Evolutionary conservation across 345 rosid species (phyloP).

Genomic region (Aquilaria sinensis): DNA sequence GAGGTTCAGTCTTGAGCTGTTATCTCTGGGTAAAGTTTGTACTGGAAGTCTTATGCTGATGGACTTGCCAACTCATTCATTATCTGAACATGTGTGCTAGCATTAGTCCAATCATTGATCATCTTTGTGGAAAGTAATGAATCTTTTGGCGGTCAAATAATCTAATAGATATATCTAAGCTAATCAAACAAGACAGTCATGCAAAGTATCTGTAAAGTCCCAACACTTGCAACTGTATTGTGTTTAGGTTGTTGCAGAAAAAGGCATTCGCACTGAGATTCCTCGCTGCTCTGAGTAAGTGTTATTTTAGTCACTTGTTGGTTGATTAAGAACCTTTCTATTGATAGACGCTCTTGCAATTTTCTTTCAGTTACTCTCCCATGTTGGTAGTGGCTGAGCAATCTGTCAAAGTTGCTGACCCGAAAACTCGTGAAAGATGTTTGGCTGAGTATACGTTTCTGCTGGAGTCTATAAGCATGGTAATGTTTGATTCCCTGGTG

Average conservation of each 20-base stretch:
- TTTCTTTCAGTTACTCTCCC: slow-evolving; percentile 42
- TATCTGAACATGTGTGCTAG: too few species aligned
- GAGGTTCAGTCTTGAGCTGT: too few species aligned
- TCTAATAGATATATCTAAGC: too few species aligned
- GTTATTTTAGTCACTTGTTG: slow-evolving; percentile 13
- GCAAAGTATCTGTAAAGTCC: too few species aligned
- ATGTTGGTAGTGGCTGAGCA: slow-evolving; percentile 53
- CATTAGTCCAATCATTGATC: too few species aligned
- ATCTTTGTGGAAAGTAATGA: too few species aligned
- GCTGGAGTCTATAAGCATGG: slow-evolving; percentile 50
- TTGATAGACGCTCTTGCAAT: background rate
- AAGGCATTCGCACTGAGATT: slow-evolving; percentile 51
- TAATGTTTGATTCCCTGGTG: slow-evolving; percentile 21
- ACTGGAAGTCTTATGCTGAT: too few species aligned
- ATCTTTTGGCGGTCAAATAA: too few species aligned
- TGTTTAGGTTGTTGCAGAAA: slow-evolving; percentile 64
- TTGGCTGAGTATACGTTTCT: slow-evolving; percentile 62
- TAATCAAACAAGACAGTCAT: too few species aligned
- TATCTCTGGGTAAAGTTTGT: too few species aligned
- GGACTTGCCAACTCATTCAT: too few species aligned
- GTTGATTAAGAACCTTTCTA: slow-evolving; percentile 10
- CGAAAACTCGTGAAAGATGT: slow-evolving; percentile 57
- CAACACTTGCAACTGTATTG: slow-evolving; percentile 21
- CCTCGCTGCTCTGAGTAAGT: slow-evolving; percentile 74
- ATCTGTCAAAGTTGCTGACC: slow-evolving; percentile 53